Percentiles rank a stretch among this genome's conserved stretches.
These are phyloP conservation scores for Hsuehochloa calcarea DNA, from an alignment of 176 grass and related monocot species.

Conservation along the genomic window DNA sequence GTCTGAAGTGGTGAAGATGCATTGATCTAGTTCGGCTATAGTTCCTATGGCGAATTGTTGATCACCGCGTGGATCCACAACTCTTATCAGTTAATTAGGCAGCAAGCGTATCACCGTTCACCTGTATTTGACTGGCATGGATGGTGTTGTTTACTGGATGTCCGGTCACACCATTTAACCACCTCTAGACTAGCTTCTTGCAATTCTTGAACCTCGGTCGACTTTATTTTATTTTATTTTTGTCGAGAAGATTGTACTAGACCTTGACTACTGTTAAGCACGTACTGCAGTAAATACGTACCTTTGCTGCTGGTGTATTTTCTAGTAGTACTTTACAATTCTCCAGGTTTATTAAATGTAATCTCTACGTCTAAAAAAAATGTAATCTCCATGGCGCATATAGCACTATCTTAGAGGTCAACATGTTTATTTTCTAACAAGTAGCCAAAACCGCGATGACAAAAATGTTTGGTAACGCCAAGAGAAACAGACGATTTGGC, in stretches of 20 bases:
- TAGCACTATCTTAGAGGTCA: too few species aligned
- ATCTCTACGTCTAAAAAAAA: background rate
- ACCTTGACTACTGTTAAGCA: background rate
- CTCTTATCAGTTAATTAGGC: too few species aligned
- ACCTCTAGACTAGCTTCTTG: background rate
- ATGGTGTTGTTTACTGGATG: background rate
- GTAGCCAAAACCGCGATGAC: too few species aligned
- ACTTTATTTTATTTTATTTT: too few species aligned
- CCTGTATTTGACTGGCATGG: background rate
- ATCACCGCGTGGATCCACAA: too few species aligned
- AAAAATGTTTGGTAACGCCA: too few species aligned
- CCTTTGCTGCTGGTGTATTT: background rate
- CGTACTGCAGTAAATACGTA: background rate
- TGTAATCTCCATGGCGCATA: background rate
- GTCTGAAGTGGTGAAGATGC: too few species aligned
- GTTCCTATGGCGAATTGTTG: too few species aligned
- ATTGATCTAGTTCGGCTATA: too few species aligned
- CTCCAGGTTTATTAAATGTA: background rate
- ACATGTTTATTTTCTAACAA: background rate
- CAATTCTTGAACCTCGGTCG: background rate
- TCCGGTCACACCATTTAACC: background rate
- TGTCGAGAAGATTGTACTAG: too few species aligned
- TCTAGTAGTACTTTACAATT: background rate
- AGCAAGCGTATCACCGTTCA: too few species aligned
- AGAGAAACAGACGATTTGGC: too few species aligned